phyloP scores from a whole-genome alignment of 2,329 filamentous ascomycete genomes.

The Myriosclerotinia scirpicola region DNA sequence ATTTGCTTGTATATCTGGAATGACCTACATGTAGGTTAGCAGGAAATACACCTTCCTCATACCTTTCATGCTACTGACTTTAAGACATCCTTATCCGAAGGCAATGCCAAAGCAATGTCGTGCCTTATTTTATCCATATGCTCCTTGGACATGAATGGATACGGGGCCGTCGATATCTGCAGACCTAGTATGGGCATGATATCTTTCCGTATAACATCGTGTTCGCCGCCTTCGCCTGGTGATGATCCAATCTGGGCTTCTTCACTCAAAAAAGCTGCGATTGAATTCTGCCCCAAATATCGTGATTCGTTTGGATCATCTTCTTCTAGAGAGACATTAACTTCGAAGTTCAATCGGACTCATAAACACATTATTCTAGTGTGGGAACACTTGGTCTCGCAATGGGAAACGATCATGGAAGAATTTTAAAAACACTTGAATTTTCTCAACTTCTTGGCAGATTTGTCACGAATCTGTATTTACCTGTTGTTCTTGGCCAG shows the following conservation, averaged over 20 bases:
- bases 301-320: constrained; percentile 56
- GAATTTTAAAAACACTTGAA: background rate
- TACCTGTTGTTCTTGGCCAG: constrained; percentile 40
- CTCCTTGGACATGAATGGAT: constrained; percentile 64
- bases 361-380: background rate
- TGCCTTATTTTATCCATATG: constrained; percentile 60
- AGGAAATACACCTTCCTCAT: background rate
- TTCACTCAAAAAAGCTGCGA: constrained; percentile 63
- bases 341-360: constrained; percentile 20
- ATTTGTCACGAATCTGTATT: constrained; percentile 17
- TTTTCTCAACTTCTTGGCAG: background rate
- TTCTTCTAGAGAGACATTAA: constrained; percentile 45
- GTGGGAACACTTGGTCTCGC: constrained; percentile 4
- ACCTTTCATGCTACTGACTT: constrained; percentile 50
- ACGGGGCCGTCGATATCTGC: constrained; percentile 61
- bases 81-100: constrained; percentile 65
- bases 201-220: constrained; percentile 55
- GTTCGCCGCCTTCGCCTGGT: constrained; percentile 52
- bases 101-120: constrained; percentile 61
- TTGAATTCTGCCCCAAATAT: constrained; percentile 67
- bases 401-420: background rate
- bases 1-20: constrained; percentile 68
- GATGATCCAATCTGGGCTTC: constrained; percentile 52
- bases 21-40: constrained; percentile 45
- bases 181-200: constrained; percentile 66